Percentiles rank a stretch among this genome's conserved stretches.
Conservation (phyloP, 768 basidiomycete genomes). For the Serendipita indica region DNA sequence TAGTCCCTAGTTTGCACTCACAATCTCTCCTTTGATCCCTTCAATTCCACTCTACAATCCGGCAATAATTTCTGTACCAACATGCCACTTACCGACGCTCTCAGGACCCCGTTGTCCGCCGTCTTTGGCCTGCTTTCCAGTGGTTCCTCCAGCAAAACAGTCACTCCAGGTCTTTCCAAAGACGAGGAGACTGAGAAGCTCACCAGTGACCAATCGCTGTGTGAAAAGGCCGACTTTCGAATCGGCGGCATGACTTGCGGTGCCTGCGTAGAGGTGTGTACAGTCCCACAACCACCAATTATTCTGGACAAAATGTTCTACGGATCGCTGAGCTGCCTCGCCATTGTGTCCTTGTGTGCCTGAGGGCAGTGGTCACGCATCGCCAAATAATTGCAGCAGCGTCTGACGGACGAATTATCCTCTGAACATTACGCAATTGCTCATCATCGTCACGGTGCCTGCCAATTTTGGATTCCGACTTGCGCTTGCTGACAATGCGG, state of each 20-base stretch:
- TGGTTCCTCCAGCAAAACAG: not conserved
- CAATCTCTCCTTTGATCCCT: not conserved
- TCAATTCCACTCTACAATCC: not conserved
- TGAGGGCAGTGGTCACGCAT: too few relatives aligned
- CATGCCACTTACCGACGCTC: not conserved
- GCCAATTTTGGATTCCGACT: too few relatives aligned
- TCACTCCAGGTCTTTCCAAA: not conserved
- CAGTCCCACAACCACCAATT: not conserved
- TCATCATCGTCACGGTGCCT: not conserved
- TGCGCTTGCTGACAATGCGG: too few relatives aligned
- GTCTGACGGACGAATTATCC: not conserved
- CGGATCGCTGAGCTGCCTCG: not conserved
- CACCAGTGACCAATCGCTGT: not conserved
- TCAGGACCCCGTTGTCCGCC: constrained; percentile 9
- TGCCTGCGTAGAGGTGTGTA: constrained; percentile 67
- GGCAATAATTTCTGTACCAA: not conserved
- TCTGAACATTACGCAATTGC: not conserved
- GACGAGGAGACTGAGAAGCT: constrained; percentile 10
- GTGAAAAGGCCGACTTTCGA: constrained; percentile 52
- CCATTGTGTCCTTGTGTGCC: not conserved
- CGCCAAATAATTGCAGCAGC: too few relatives aligned
- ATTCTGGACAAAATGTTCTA: too few relatives aligned
- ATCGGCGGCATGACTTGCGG: constrained; percentile 89
- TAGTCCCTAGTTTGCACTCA: not conserved
- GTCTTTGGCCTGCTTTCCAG: constrained; percentile 9